Evolutionary conservation across 257 asterid species (phyloP), one percentile per base, ranked within the genome.

Genomic region (Jasminum sambac): DNA sequence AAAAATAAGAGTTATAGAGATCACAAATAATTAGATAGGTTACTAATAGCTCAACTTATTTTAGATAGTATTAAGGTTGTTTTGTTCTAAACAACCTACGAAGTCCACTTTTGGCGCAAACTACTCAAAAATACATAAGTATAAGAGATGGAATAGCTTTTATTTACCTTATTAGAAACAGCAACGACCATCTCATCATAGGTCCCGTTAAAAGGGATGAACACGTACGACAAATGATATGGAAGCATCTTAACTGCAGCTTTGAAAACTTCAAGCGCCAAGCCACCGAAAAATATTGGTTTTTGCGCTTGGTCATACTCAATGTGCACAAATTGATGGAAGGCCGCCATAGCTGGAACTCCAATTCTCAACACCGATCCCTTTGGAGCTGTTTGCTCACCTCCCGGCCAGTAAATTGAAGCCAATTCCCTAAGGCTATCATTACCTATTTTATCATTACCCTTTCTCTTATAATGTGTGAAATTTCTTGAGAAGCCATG

Each of bases 341-440:
- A 87, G 37, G 87, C 86, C 39, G 87, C 90, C 30, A 17, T 68
- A 0, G 88, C 87, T 0, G 95, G 96, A 16, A 87, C 85, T 0
- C 89, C 95, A 25, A 86, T 80, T 66, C 43, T 83, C 69, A 87
- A 23, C 38, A 89, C 61, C 84, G 68, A 70, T 42, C 88, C 90
- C 39, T 42, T 74, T 2, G 96, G 95, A 48, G 73, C 78, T 0
- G 43, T 63, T 21, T 19, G 73, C 44, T 60, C 74, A 6, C 87
- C 87, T 4, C 96, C 95, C 1, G 92, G 92, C 96, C 92, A 90
- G 66, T 67, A 76, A 55, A 89, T 71, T n/a, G 82, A 71, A 59
- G 74, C 72, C 71, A 87, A 21, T 10, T 57, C 76, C 25, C 63
- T 77, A 6, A 19, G 30, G 7, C 62, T 68, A 21, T 4, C 2